Evolutionary conservation across 306 rosid species (phyloP).

Genomic region (Trifolium subterraneum): DNA sequence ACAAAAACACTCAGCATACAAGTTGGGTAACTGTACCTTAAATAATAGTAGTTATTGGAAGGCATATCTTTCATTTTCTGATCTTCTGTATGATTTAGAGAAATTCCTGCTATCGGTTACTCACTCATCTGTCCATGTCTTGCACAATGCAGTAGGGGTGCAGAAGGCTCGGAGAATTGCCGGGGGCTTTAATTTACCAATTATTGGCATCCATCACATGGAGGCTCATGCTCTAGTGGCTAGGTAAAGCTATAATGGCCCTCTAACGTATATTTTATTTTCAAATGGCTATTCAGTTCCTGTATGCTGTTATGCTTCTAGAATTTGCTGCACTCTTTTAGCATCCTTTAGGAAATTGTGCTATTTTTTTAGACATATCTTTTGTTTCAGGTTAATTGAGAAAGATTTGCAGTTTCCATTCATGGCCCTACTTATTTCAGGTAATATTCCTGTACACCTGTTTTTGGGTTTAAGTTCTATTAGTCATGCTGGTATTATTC

Average conservation of each 20-base stretch:
- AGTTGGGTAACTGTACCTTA: slow-evolving; percentile 15
- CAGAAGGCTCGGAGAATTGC: slow-evolving; percentile 82
- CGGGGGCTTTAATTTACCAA: slow-evolving; percentile 67
- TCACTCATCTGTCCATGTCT: slow-evolving; percentile 34
- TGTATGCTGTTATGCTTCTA: slow-evolving; percentile 29
- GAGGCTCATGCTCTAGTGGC: slow-evolving; percentile 99
- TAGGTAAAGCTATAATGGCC: slow-evolving; percentile 57
- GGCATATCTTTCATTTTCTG: slow-evolving; percentile 26
- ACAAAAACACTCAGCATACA: neutral
- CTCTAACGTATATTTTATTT: slow-evolving; percentile 8
- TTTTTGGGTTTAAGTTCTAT: slow-evolving; percentile 1
- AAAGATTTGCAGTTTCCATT: slow-evolving; percentile 87
- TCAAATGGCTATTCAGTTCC: slow-evolving; percentile 27
- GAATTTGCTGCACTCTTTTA: slow-evolving; percentile 13
- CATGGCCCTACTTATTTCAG: slow-evolving; percentile 89
- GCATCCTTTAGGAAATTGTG: slow-evolving; percentile 14
- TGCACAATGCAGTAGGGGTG: slow-evolving; percentile 81
- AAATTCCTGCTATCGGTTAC: slow-evolving; percentile 36
- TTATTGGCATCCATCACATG: slow-evolving; percentile 95
- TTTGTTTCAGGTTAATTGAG: slow-evolving; percentile 66
- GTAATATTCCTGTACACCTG: slow-evolving; percentile 43
- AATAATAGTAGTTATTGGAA: slow-evolving; percentile 28
- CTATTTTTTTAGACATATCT: slow-evolving; percentile 40
- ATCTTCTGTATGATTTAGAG: slow-evolving; percentile 15
- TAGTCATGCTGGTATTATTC: slow-evolving; percentile 32